A percentile compares a stretch with the other conserved stretches of the same genome.
Evolutionary conservation across 2,329 filamentous ascomycete genomes (phyloP).

Genomic region (Fusarium bactridioides): DNA sequence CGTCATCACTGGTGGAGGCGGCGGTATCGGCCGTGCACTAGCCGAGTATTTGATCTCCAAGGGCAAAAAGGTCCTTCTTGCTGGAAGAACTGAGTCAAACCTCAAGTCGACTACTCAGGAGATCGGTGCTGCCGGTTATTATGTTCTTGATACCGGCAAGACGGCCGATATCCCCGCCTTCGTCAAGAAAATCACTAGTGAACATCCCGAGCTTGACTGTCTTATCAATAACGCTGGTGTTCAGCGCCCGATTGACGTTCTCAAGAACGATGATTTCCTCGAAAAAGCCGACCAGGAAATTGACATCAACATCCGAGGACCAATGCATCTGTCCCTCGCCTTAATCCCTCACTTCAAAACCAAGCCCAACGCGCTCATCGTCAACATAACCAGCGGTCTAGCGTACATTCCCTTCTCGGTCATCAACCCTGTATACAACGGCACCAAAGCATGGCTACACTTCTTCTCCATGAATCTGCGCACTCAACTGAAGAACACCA

Average conservation of each 20-base stretch:
- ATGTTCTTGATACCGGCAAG: constrained; percentile 60
- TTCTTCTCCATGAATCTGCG: constrained; percentile 64
- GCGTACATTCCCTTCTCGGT: constrained; percentile 61
- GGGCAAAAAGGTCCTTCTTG: constrained; percentile 61
- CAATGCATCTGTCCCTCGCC: constrained; percentile 61
- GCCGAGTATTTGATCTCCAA: constrained; percentile 55
- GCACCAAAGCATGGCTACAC: constrained; percentile 66
- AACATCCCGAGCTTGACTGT: constrained; percentile 62
- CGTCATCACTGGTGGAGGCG: constrained; percentile 59
- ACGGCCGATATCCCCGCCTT: constrained; percentile 54
- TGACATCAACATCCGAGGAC: constrained; percentile 65
- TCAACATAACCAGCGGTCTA: constrained; percentile 63
- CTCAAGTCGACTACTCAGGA: constrained; percentile 53
- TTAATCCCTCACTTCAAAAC: constrained; percentile 59
- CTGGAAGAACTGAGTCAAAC: constrained; percentile 62
- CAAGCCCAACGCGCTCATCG: constrained; percentile 52
- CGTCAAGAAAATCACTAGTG: constrained; percentile 52
- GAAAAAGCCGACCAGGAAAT: constrained; percentile 63
- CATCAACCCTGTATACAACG: constrained; percentile 67
- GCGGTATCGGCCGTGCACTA: constrained; percentile 60
- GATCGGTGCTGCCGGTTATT: constrained; percentile 59
- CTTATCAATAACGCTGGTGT: constrained; percentile 68
- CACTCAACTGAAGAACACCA: constrained; percentile 54
- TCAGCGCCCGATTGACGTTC: constrained; percentile 60
- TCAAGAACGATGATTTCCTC: constrained; percentile 53